These are phyloP conservation scores for Pseudonitzschia multiseries DNA, from an alignment of 108 stramenopile species.

Conservation along the genomic window DNA sequence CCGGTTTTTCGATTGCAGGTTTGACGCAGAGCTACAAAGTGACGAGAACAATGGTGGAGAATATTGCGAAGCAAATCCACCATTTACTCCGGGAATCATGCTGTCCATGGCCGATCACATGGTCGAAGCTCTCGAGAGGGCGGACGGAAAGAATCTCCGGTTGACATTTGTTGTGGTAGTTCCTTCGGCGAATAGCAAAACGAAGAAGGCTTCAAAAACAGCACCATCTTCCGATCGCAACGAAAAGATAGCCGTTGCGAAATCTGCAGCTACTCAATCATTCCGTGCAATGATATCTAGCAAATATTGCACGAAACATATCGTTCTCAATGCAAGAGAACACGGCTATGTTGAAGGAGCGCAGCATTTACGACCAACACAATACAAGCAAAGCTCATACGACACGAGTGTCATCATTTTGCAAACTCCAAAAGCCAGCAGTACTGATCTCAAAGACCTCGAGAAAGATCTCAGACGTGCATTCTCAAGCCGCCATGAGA, in stretches of 20 bases:
- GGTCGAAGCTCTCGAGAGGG: slow-evolving; percentile 34
- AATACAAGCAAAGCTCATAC: slow-evolving; percentile 63
- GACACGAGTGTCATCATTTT: slow-evolving; percentile 71
- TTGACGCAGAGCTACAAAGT: not conserved
- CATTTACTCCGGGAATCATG: slow-evolving; percentile 77
- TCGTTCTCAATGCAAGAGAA: slow-evolving; percentile 50
- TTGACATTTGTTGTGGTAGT: slow-evolving; percentile 69
- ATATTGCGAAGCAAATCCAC: slow-evolving; percentile 76
- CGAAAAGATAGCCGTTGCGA: slow-evolving; percentile 2
- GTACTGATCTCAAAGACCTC: slow-evolving; percentile 32
- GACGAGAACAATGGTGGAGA: slow-evolving; percentile 21
- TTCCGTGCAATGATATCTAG: slow-evolving; percentile 20
- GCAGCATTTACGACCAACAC: slow-evolving; percentile 72
- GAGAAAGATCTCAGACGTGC: slow-evolving; percentile 47
- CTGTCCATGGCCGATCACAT: slow-evolving; percentile 50
- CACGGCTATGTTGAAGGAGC: slow-evolving; percentile 79
- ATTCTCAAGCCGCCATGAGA: slow-evolving; percentile 58
- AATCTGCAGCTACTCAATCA: slow-evolving; percentile 1
- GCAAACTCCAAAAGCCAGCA: slow-evolving; percentile 34
- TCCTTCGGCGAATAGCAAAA: slow-evolving; percentile 36
- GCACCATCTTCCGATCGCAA: not conserved
- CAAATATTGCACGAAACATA: slow-evolving; percentile 33
- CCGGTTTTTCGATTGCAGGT: slow-evolving; percentile 48
- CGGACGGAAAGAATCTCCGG: slow-evolving; percentile 1
- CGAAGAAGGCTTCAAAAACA: not conserved